phyloP scores from a whole-genome alignment of 2,329 filamentous ascomycete genomes.

The Lasiodiplodia gonubiensis region DNA sequence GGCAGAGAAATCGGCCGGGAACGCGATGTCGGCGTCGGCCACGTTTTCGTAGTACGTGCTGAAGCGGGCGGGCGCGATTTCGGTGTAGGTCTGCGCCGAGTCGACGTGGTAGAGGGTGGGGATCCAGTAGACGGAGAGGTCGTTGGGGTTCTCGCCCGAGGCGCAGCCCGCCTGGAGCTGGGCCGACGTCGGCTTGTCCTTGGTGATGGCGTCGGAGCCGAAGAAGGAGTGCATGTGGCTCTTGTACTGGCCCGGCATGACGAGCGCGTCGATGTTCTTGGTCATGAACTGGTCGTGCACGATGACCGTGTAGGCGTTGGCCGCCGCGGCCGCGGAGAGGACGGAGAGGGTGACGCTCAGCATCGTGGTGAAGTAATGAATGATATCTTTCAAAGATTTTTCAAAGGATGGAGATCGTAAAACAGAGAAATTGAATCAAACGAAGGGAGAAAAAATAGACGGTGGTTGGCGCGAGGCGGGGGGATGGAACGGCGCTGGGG shows the following conservation, averaged over 20 bases:
- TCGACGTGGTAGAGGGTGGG: constrained; percentile 51
- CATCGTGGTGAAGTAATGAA: background rate
- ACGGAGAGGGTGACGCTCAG: constrained; percentile 25
- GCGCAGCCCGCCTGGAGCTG: constrained; percentile 53
- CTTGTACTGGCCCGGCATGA: constrained; percentile 49
- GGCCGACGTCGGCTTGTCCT: constrained; percentile 45
- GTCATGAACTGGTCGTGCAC: constrained; percentile 45
- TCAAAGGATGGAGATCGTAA: background rate
- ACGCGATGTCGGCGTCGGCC: constrained; percentile 51
- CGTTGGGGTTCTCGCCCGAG: constrained; percentile 55
- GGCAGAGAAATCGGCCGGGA: constrained; percentile 53
- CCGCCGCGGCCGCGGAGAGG: constrained; percentile 23
- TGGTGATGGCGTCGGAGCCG: constrained; percentile 52
- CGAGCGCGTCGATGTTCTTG: constrained; percentile 55
- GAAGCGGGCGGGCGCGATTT: constrained; percentile 48
- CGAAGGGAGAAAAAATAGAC: constrained; percentile 25
- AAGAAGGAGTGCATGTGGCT: constrained; percentile 55
- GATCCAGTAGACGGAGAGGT: constrained; percentile 55
- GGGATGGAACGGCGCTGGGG: background rate
- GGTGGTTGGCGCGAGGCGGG: background rate
- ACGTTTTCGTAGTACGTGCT: constrained; percentile 55
- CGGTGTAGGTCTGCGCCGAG: constrained; percentile 39
- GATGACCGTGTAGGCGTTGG: constrained; percentile 30
- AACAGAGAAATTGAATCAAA: background rate
- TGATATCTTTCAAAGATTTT: no score